Percentiles rank a stretch among this genome's conserved stretches.
Conservation (phyloP, 2,329 filamentous ascomycete genomes). For the Zalaria sp. region DNA sequence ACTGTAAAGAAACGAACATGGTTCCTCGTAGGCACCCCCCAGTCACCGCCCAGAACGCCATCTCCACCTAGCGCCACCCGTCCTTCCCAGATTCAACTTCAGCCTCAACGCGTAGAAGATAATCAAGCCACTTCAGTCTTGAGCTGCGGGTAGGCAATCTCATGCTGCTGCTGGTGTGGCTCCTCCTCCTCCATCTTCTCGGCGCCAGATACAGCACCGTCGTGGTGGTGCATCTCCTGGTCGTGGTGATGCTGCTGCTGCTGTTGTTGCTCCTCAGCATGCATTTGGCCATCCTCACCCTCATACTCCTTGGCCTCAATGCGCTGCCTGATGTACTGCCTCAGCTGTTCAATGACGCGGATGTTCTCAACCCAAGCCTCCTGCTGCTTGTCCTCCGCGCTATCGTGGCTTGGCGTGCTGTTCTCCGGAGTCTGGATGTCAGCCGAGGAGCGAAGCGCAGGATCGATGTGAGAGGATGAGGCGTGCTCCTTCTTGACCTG, state of each 20-base stretch:
- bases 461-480: constrained; percentile 17
- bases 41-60: no score
- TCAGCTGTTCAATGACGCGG: constrained; percentile 46
- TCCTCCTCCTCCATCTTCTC: background rate
- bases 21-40: no score
- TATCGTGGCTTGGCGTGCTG: constrained; percentile 8
- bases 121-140: constrained; percentile 1
- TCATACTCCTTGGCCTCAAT: constrained; percentile 39
- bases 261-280: background rate
- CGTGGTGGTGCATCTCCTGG: background rate
- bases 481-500: constrained; percentile 12
- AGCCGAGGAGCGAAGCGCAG: constrained; percentile 16
- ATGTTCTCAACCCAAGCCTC: constrained; percentile 50
- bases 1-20: no score
- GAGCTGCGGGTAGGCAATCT: constrained; percentile 2
- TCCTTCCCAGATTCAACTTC: no score
- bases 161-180: background rate
- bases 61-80: no score
- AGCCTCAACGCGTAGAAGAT: no score
- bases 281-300: constrained; percentile 13
- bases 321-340: constrained; percentile 41
- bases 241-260: background rate
- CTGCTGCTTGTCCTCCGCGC: constrained; percentile 30
- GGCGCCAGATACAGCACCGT: no score
- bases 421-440: constrained; percentile 13